Evolutionary conservation across 2,329 filamentous ascomycete species (phyloP), one percentile per base, ranked within the genome.

Genomic region (Beauveria sp.): DNA sequence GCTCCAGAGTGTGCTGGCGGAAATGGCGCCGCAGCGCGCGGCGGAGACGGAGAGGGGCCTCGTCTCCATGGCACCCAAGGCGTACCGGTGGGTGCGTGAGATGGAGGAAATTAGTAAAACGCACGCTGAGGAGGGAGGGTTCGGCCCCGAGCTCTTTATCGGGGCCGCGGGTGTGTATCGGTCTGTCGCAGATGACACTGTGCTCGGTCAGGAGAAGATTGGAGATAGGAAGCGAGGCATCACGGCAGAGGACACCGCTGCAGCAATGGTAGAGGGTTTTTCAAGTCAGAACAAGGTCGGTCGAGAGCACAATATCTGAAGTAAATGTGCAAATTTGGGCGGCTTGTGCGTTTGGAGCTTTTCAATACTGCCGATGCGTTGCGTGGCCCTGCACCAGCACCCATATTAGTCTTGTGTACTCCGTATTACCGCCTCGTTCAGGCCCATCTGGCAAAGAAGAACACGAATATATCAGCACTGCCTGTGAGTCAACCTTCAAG

Each of bases 71-170:
- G 80, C 87, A 26, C 84, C 85, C 8, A 93, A 92, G 74, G 89
- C 89, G 20, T 91, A 91, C 71, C 78, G 89, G 12, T 93, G 89
- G 88, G 86, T 90, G 0, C 77, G 80, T 40, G 89, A 92, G 77
- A 91, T 93, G 89, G 81, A 86, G 66, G 85, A 92, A 77, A 91
- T 93, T 68, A 83, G 82, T 4, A 75, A 80, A 62, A 89, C 86
- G 3, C 86, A 90, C 70, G 74, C 74, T 7, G 80, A 83, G 47
- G 86, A 88, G 59, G 87, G 85, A 1, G 87, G 86, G 0, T 90
- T 88, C 70, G 73, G 73, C 5, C 72, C 72, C 12, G 74, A 77
- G 26, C 72, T 87, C 28, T 90, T 90, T 66, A 71, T 74, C 14
- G 81, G 81, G 12, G 82, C 86, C 7, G 86, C 86, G 0, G 79